Conservation (phyloP, 1,284 basidiomycete genomes). For the Hemileia vastatrix region DNA sequence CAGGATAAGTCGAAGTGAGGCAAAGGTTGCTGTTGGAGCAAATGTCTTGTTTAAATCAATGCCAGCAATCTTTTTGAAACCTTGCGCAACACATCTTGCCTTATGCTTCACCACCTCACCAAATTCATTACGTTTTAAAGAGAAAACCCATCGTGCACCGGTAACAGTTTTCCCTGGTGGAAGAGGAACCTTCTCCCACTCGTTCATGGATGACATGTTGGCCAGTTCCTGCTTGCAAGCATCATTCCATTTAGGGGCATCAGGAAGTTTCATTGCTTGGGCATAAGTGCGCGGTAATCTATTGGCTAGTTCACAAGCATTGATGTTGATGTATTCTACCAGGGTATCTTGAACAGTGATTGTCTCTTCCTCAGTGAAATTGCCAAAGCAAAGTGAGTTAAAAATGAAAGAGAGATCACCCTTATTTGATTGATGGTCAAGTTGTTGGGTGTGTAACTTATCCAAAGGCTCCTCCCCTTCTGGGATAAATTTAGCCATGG, state of each 20-base stretch:
- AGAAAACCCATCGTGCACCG: constrained; percentile 1
- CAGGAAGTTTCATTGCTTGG: not conserved
- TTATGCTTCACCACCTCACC: not conserved
- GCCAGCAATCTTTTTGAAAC: not conserved
- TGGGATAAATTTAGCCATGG: too few species aligned
- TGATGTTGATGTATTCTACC: too few species aligned
- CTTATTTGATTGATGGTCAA: too few species aligned
- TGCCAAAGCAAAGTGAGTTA: too few species aligned
- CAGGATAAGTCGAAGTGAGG: not conserved
- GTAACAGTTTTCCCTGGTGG: not conserved
- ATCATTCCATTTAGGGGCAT: not conserved
- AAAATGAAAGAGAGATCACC: too few species aligned
- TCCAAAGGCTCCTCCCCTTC: too few species aligned
- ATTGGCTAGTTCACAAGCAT: too few species aligned
- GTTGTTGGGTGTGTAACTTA: too few species aligned
- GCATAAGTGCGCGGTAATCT: not conserved
- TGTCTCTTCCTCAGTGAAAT: too few species aligned
- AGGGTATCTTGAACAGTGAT: too few species aligned
- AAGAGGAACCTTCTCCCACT: not conserved
- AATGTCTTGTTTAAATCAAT: not conserved
- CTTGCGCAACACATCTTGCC: not conserved
- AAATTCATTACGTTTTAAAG: not conserved
- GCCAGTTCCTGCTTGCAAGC: not conserved
- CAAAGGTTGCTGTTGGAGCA: not conserved
- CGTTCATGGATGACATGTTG: not conserved